Conservation (phyloP, 208 protist genomes). For the Trypanosoma brucei region DNA sequence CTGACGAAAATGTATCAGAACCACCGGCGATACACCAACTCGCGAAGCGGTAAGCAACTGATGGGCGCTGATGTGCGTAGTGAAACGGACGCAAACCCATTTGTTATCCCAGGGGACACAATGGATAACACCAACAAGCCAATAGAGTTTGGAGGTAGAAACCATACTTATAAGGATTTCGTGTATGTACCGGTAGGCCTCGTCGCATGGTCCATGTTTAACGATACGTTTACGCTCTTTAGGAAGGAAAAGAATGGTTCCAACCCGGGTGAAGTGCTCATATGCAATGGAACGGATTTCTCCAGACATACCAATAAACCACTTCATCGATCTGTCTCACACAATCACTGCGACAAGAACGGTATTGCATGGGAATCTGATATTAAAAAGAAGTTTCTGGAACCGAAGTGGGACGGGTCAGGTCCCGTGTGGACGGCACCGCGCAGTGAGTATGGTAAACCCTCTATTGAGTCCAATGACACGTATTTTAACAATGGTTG, state of each 20-base stretch:
- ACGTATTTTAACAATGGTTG: slow-evolving; percentile 78
- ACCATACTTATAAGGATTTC: slow-evolving; percentile 50
- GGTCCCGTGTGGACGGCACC: slow-evolving; percentile 54
- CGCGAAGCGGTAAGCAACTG: slow-evolving; percentile 71
- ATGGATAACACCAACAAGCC: slow-evolving; percentile 11
- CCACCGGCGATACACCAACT: slow-evolving; percentile 92
- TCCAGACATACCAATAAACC: slow-evolving; percentile 56
- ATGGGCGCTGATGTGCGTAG: slow-evolving; percentile 31
- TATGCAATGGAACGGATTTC: slow-evolving; percentile 85
- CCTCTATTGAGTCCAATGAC: slow-evolving; percentile 41
- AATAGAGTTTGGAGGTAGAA: slow-evolving; percentile 11
- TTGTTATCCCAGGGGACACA: slow-evolving; percentile 50
- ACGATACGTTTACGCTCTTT: slow-evolving; percentile 90
- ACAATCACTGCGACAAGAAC: slow-evolving; percentile 73
- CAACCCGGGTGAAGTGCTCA: slow-evolving; percentile 18
- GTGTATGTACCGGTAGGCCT: slow-evolving; percentile 95
- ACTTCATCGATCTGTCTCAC: slow-evolving; percentile 21
- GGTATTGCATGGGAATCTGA: slow-evolving; percentile 95
- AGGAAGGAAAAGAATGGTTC: not conserved
- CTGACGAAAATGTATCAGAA: slow-evolving; percentile 98
- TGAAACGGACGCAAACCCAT: slow-evolving; percentile 40
- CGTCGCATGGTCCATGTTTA: slow-evolving; percentile 97
- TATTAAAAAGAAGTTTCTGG: slow-evolving; percentile 80
- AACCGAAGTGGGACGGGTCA: slow-evolving; percentile 26
- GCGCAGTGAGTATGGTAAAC: slow-evolving; percentile 32